Percentiles rank a stretch among this genome's conserved stretches.
Evolutionary conservation across 805 yeast genomes (phyloP).

Genomic region (Pichia kluyveri): DNA sequence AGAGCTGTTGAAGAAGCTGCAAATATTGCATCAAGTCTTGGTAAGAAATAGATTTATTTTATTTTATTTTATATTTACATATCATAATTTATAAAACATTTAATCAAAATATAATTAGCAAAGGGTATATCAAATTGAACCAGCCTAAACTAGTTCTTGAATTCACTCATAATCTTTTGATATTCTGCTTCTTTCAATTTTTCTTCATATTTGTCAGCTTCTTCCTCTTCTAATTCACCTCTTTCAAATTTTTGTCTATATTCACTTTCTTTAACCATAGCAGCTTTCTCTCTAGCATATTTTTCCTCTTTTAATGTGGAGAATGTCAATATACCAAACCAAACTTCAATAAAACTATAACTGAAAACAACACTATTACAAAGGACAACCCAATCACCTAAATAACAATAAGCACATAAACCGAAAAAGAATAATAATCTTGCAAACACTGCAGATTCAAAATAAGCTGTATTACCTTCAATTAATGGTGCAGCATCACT

Average conservation of each 20-base stretch:
- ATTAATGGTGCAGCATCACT: conserved; percentile 53
- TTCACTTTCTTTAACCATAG: conserved; percentile 10
- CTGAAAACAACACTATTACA: conserved; percentile 56
- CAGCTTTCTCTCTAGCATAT: conserved; percentile 35
- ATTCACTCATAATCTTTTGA: conserved; percentile 24
- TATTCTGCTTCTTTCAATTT: conserved; percentile 22
- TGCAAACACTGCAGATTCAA: conserved; percentile 52
- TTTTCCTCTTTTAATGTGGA: conserved; percentile 59
- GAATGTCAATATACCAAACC: conserved; percentile 58
- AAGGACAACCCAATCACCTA: conserved; percentile 35
- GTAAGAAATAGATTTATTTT: conserved; percentile 33
- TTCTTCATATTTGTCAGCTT: conserved; percentile 15
- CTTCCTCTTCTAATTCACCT: conserved; percentile 18
- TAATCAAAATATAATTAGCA: no score
- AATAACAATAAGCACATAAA: conserved; percentile 40
- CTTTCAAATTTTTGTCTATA: conserved; percentile 20
- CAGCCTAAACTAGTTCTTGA: conserved; percentile 9
- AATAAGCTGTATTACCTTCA: conserved; percentile 35
- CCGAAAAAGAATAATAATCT: conserved; percentile 43
- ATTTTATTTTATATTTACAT: not conserved
- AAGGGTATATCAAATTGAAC: not conserved
- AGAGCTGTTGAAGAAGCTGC: conserved; percentile 90
- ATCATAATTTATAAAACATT: not conserved
- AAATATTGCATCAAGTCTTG: conserved; percentile 55
- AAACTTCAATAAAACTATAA: conserved; percentile 55